phyloP scores from a whole-genome alignment of 1,139 yeast genomes.

The Candida albicans region DNA sequence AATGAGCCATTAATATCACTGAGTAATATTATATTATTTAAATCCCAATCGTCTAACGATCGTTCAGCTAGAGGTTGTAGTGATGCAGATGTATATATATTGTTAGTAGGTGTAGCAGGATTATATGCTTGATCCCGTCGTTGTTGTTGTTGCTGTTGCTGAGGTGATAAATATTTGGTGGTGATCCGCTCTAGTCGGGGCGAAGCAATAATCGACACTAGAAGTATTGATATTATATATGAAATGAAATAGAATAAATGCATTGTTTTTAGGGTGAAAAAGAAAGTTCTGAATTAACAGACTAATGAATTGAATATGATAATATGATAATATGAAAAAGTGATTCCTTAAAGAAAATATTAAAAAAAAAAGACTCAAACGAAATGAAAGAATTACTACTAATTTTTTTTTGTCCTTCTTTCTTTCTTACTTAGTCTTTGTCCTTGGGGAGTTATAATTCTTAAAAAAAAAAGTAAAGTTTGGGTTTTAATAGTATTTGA shows the following conservation, averaged over 20 bases:
- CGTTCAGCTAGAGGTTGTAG: slow-evolving; percentile 38
- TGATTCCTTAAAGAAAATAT: not conserved
- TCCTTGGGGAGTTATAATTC: too few species aligned
- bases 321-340: not conserved
- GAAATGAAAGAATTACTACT: too few species aligned
- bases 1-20: slow-evolving; percentile 88
- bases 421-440: too few species aligned
- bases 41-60: slow-evolving; percentile 52
- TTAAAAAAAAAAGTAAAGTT: too few species aligned
- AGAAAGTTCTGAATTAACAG: not conserved
- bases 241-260: slow-evolving; percentile 3
- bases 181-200: slow-evolving; percentile 30
- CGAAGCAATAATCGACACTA: slow-evolving; percentile 14
- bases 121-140: slow-evolving; percentile 6
- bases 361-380: too few species aligned
- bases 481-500: too few species aligned
- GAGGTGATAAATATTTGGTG: slow-evolving; percentile 13
- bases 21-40: slow-evolving; percentile 64
- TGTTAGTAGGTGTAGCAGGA: slow-evolving; percentile 5
- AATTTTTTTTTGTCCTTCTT: too few species aligned
- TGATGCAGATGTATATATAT: slow-evolving; percentile 8
- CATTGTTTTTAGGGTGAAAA: not conserved
- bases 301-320: not conserved
- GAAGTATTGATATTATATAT: slow-evolving; percentile 9
- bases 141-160: slow-evolving; percentile 9